Conservation (phyloP, 2,329 filamentous ascomycete genomes). For the Microcyclosporella mali region DNA sequence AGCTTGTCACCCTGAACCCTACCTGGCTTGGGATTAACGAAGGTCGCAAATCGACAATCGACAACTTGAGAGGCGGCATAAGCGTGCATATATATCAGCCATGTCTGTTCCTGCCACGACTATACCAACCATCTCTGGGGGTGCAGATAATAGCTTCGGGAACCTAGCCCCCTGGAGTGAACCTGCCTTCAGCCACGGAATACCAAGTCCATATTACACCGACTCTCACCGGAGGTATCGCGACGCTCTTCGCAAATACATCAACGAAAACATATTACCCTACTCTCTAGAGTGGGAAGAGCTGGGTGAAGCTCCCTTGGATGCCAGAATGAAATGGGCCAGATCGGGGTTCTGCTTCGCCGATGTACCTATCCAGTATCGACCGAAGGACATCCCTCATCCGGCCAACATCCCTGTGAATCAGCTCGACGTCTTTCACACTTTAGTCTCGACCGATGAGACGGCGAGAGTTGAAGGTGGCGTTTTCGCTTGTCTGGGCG, state of each 20-base stretch:
- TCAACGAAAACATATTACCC: slow-evolving; percentile 52
- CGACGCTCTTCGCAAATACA: slow-evolving; percentile 51
- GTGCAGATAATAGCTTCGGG: slow-evolving; percentile 11
- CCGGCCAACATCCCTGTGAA: slow-evolving; percentile 43
- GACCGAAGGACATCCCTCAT: slow-evolving; percentile 36
- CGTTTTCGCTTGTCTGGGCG: slow-evolving; percentile 52
- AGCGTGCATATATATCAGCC: too few relatives aligned
- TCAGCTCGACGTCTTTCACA: slow-evolving; percentile 53
- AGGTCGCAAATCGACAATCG: too few relatives aligned
- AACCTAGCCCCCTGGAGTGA: slow-evolving; percentile 39
- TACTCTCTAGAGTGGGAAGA: slow-evolving; percentile 59
- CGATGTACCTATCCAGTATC: slow-evolving; percentile 40
- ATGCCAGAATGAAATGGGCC: slow-evolving; percentile 37
- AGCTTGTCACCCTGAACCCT: too few relatives aligned
- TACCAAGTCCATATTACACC: slow-evolving; percentile 58
- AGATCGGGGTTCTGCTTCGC: slow-evolving; percentile 39
- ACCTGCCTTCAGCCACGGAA: slow-evolving; percentile 42
- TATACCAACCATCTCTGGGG: too few relatives aligned
- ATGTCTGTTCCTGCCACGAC: too few relatives aligned
- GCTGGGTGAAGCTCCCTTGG: slow-evolving; percentile 43
- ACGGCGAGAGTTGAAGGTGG: slow-evolving; percentile 38
- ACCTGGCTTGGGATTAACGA: too few relatives aligned
- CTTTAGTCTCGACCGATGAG: slow-evolving; percentile 30
- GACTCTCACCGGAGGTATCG: slow-evolving; percentile 55
- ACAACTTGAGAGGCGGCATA: too few relatives aligned